phyloP scores from a whole-genome alignment of 352 stramenopile species.

The Pythium coloratum region DNA sequence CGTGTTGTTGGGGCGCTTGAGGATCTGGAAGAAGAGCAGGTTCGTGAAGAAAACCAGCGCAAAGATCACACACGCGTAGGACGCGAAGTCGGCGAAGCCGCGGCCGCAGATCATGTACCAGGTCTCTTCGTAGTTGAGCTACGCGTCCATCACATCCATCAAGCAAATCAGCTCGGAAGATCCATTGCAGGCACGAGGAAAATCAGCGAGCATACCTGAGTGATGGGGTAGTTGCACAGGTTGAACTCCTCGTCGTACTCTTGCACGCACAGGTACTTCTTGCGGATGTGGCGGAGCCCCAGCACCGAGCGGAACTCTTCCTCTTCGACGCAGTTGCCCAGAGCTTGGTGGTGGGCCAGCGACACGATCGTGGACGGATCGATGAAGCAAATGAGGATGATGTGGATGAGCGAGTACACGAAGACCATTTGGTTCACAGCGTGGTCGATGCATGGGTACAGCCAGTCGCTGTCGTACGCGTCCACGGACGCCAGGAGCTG shows the following conservation, averaged over 20 bases:
- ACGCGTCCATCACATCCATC: background rate
- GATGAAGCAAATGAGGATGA: constrained; percentile 59
- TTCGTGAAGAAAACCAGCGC: constrained; percentile 50
- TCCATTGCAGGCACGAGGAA: background rate
- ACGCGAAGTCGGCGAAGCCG: constrained; percentile 53
- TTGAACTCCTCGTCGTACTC: constrained; percentile 87
- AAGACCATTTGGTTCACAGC: constrained; percentile 83
- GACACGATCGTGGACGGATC: constrained; percentile 74
- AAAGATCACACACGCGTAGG: constrained; percentile 53
- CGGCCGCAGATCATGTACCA: constrained; percentile 88
- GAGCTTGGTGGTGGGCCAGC: constrained; percentile 67
- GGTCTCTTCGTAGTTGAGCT: constrained; percentile 54
- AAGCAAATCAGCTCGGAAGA: background rate
- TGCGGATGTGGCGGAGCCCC: constrained; percentile 52
- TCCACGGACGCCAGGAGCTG: constrained; percentile 58
- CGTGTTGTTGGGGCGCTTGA: constrained; percentile 70
- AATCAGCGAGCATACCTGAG: constrained; percentile 36
- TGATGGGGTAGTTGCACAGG: constrained; percentile 76
- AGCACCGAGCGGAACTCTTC: constrained; percentile 65
- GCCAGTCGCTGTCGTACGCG: constrained; percentile 81
- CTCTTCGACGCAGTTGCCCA: constrained; percentile 65
- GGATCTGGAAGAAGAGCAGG: constrained; percentile 64
- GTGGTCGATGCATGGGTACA: constrained; percentile 76
- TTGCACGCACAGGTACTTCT: constrained; percentile 71
- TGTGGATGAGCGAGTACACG: constrained; percentile 60